These are phyloP conservation scores for Penicillium psychrosexuale DNA, from an alignment of 2,329 filamentous ascomycete species.

Conservation along the genomic window DNA sequence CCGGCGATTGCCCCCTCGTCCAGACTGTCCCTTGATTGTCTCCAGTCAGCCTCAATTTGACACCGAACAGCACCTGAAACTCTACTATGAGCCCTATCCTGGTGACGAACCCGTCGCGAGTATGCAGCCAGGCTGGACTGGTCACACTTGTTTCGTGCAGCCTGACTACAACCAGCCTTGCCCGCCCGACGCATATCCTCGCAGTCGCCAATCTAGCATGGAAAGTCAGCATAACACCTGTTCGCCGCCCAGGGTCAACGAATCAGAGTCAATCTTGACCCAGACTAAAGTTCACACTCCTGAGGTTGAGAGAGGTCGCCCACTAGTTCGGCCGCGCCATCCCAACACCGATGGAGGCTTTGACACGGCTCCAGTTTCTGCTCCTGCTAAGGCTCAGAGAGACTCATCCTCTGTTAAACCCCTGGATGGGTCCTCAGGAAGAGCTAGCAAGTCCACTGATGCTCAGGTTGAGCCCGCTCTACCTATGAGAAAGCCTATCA, in stretches of 20 bases:
- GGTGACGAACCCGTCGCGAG: neutral
- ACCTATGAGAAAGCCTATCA: neutral
- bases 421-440: neutral
- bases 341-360: conserved; percentile 1
- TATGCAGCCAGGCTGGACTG: neutral
- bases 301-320: conserved; percentile 2
- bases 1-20: neutral
- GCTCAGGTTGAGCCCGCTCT: neutral
- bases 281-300: neutral
- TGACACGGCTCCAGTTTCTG: neutral
- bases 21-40: conserved; percentile 7
- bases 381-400: neutral
- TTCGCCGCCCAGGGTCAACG: neutral
- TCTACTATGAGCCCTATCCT: neutral
- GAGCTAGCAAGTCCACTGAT: neutral
- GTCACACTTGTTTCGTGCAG: neutral
- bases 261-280: neutral
- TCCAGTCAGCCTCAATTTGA: conserved; percentile 7
- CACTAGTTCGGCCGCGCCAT: neutral
- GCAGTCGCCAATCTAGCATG: neutral
- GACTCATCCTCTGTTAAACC: neutral
- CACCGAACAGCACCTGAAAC: neutral
- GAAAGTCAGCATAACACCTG: neutral
- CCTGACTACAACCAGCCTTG: neutral
- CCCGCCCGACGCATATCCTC: neutral